These are phyloP conservation scores for Raffaelea arxii DNA, from an alignment of 2,329 filamentous ascomycete genomes.

Conservation along the genomic window DNA sequence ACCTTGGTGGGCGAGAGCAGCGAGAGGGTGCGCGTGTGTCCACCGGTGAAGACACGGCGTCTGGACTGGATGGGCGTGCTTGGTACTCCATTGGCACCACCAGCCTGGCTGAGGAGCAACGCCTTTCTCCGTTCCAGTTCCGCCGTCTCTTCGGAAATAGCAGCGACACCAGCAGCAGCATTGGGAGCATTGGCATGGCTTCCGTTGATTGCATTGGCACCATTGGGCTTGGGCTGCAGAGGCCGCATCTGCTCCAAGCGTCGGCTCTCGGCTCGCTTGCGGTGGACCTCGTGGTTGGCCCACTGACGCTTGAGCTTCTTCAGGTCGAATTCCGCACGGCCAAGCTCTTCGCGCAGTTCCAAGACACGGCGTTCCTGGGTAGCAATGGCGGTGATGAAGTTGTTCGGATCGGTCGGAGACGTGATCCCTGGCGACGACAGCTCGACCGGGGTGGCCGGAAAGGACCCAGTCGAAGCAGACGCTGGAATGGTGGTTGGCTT, in stretches of 20 bases:
- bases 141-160: slow-evolving; percentile 16
- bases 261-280: slow-evolving; percentile 63
- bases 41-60: slow-evolving; percentile 59
- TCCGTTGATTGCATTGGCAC: neutral
- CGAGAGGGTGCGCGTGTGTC: slow-evolving; percentile 59
- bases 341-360: slow-evolving; percentile 84
- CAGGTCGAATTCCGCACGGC: slow-evolving; percentile 70
- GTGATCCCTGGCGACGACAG: slow-evolving; percentile 27
- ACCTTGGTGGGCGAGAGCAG: slow-evolving; percentile 62
- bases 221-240: slow-evolving; percentile 12
- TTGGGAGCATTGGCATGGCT: neutral
- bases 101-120: slow-evolving; percentile 43
- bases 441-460: slow-evolving; percentile 42
- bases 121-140: slow-evolving; percentile 69
- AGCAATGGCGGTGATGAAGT: slow-evolving; percentile 82
- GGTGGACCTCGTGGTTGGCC: slow-evolving; percentile 65
- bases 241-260: slow-evolving; percentile 50
- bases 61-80: slow-evolving; percentile 26
- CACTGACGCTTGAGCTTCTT: slow-evolving; percentile 73
- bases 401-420: slow-evolving; percentile 42
- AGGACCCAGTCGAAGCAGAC: slow-evolving; percentile 29
- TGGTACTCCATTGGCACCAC: slow-evolving; percentile 18
- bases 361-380: slow-evolving; percentile 85
- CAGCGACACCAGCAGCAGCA: neutral
- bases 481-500: slow-evolving; percentile 42